Evolutionary conservation across 2,329 filamentous ascomycete species (phyloP).

Genomic region (Metarhizium rileyi): DNA sequence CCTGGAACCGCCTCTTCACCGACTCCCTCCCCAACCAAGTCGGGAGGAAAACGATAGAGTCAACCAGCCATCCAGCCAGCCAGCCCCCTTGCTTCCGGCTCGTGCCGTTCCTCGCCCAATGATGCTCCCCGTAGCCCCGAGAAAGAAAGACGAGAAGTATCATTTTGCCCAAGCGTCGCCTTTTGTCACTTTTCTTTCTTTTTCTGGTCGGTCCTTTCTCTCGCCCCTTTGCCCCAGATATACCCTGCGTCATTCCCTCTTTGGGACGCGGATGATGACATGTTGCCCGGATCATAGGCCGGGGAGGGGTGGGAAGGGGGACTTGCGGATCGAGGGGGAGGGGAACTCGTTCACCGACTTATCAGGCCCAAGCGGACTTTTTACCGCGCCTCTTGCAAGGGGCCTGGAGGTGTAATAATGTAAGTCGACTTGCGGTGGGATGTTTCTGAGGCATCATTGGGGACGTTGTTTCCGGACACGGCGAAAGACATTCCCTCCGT

Average conservation of each 20-base stretch:
- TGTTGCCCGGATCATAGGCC: not conserved
- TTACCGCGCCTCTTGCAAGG: not conserved
- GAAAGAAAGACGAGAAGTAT: not conserved
- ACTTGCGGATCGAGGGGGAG: not conserved
- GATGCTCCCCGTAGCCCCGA: not conserved
- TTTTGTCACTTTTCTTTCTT: not conserved
- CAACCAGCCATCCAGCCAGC: too few species aligned
- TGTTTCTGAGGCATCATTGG: not conserved
- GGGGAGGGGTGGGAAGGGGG: not conserved
- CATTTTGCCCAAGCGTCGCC: too few species aligned
- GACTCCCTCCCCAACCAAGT: not conserved
- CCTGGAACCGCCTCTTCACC: not conserved
- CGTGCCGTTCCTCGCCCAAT: not conserved
- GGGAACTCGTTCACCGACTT: not conserved
- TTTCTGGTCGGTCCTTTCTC: not conserved
- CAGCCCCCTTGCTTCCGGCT: not conserved
- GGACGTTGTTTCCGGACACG: not conserved
- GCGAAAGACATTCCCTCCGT: too few species aligned
- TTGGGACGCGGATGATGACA: not conserved
- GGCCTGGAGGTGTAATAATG: not conserved
- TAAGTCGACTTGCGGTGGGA: not conserved
- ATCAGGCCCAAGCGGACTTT: not conserved
- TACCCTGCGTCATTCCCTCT: not conserved
- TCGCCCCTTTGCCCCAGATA: too few species aligned
- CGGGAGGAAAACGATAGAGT: not conserved